A percentile compares a stretch with the other conserved stretches of the same genome.
Evolutionary conservation across 1,284 basidiomycete species (phyloP).

Genomic region (Tilletiaria anomala): DNA sequence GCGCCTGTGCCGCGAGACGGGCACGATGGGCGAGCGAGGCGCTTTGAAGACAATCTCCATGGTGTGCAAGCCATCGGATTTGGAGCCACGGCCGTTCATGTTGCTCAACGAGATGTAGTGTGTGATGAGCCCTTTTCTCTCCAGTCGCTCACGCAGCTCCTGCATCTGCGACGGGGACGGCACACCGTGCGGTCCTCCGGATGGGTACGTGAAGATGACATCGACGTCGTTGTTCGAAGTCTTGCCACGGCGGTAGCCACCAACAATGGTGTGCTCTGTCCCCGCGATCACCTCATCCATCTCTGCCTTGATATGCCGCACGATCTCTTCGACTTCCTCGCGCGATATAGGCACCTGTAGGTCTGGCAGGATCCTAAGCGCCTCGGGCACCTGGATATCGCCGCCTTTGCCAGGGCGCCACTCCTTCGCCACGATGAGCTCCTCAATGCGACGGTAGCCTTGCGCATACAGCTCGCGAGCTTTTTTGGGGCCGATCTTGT

Average conservation of each 20-base stretch:
- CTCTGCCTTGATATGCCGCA: constrained; percentile 4
- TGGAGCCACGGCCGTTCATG: neutral
- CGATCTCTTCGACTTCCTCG: constrained; percentile 14
- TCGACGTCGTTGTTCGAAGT: constrained; percentile 18
- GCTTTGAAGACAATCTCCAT: constrained; percentile 25
- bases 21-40: neutral
- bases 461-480: constrained; percentile 24
- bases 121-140: neutral
- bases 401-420: neutral
- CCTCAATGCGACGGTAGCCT: constrained; percentile 20
- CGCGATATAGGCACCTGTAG: constrained; percentile 12
- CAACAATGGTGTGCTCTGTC: constrained; percentile 14
- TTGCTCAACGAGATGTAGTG: neutral
- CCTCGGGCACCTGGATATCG: constrained; percentile 5
- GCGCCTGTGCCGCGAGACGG: constrained; percentile 6
- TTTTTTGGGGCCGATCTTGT: constrained; percentile 27
- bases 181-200: neutral
- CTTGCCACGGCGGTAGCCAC: constrained; percentile 24
- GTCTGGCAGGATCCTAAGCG: constrained; percentile 17
- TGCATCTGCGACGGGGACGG: neutral
- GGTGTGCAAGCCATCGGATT: neutral
- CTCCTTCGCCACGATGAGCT: constrained; percentile 12
- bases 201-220: constrained; percentile 16
- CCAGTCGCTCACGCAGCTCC: neutral
- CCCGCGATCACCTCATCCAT: constrained; percentile 5